Conservation (phyloP, 257 asterid genomes). For the Solanum pennellii region DNA sequence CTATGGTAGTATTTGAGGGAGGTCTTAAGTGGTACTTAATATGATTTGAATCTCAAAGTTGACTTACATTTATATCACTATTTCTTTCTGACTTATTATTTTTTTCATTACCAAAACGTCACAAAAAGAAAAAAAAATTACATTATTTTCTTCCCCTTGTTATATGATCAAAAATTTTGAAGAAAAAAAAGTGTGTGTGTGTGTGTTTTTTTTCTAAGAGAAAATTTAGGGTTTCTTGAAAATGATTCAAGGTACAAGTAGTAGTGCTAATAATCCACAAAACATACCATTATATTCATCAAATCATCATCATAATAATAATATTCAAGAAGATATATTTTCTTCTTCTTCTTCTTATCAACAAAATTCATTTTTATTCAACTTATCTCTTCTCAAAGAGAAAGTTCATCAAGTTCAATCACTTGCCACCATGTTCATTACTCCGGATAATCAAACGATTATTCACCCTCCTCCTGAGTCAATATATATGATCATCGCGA, state of each 20-base stretch:
- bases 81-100: not conserved
- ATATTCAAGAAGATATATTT: constrained; percentile 6
- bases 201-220: not conserved
- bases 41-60: constrained; percentile 31
- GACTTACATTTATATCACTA: constrained; percentile 22
- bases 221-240: not conserved
- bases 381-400: constrained; percentile 50
- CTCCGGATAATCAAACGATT: constrained; percentile 8
- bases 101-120: not conserved
- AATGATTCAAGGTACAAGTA: constrained; percentile 18
- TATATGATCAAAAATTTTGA: not conserved
- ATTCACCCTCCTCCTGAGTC: constrained; percentile 22
- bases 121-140: not conserved
- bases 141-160: not conserved
- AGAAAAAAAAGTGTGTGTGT: not conserved
- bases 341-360: constrained; percentile 14
- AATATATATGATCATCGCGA: constrained; percentile 31
- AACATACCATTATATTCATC: constrained; percentile 13
- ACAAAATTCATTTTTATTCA: constrained; percentile 36
- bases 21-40: constrained; percentile 34
- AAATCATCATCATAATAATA: not conserved
- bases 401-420: constrained; percentile 57
- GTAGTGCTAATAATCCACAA: constrained; percentile 12
- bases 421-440: constrained; percentile 28
- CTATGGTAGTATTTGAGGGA: constrained; percentile 41